These are phyloP conservation scores for Grigorovia jiainica DNA, from an alignment of 805 yeast genomes.

Conservation along the genomic window DNA sequence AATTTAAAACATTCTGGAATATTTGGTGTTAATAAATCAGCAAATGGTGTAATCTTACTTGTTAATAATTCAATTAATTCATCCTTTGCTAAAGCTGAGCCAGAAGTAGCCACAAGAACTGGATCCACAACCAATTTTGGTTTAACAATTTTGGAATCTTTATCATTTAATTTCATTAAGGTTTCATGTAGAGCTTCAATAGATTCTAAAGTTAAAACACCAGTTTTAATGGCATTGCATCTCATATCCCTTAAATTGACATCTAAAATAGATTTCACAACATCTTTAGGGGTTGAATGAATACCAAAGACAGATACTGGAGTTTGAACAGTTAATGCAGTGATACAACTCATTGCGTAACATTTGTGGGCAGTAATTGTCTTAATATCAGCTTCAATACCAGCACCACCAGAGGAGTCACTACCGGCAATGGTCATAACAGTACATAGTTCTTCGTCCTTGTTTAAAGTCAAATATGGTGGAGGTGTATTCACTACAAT, in stretches of 20 bases:
- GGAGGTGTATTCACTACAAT: conserved; percentile 23
- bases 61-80: conserved; percentile 33
- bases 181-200: conserved; percentile 36
- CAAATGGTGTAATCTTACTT: conserved; percentile 39
- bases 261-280: conserved; percentile 41
- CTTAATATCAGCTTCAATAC: conserved; percentile 82
- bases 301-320: conserved; percentile 35
- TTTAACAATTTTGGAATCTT: conserved; percentile 23
- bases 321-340: conserved; percentile 77
- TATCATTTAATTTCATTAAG: conserved; percentile 23
- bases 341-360: conserved; percentile 66
- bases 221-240: conserved; percentile 65
- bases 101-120: conserved; percentile 76
- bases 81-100: conserved; percentile 44
- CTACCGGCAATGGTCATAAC: conserved; percentile 59
- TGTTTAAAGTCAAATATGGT: conserved; percentile 20
- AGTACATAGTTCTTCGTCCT: conserved; percentile 28
- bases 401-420: conserved; percentile 86
- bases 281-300: conserved; percentile 33
- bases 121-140: conserved; percentile 62
- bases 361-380: conserved; percentile 68
- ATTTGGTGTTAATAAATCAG: conserved; percentile 68
- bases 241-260: conserved; percentile 52
- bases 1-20: conserved; percentile 49
- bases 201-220: conserved; percentile 57